These are phyloP conservation scores for Plantago ovata DNA, from an alignment of 257 asterid genomes.

Conservation along the genomic window DNA sequence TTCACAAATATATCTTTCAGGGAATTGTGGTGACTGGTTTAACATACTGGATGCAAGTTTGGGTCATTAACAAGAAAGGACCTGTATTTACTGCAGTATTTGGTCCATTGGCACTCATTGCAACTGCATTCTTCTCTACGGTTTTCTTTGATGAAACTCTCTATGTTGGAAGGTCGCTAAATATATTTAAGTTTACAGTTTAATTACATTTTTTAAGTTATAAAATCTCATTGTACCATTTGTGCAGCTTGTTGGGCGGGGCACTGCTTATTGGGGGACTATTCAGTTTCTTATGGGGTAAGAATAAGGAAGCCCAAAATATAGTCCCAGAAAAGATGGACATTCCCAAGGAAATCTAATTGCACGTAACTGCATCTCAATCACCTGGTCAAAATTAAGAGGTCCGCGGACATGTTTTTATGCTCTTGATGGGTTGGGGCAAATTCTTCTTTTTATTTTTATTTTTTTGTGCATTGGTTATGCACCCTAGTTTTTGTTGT, in stretches of 20 bases:
- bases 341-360: conserved; percentile 16
- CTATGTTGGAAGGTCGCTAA: conserved; percentile 52
- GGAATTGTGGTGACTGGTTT: conserved; percentile 46
- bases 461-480: no score
- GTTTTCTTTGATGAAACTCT: conserved; percentile 40
- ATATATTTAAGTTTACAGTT: no score
- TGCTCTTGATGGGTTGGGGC: no score
- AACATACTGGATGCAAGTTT: conserved; percentile 32
- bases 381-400: no score
- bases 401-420: no score
- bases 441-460: no score
- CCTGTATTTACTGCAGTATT: conserved; percentile 42
- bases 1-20: no score
- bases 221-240: neutral
- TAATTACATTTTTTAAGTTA: no score
- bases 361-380: no score
- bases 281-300: conserved; percentile 49
- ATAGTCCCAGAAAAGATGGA: conserved; percentile 22
- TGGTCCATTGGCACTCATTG: conserved; percentile 40
- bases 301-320: conserved; percentile 26
- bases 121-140: conserved; percentile 44
- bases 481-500: no score
- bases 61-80: conserved; percentile 53
- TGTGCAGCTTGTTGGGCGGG: conserved; percentile 36
- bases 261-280: conserved; percentile 39